phyloP scores from a whole-genome alignment of 306 rosid genomes.

The Benincasa hispida region DNA sequence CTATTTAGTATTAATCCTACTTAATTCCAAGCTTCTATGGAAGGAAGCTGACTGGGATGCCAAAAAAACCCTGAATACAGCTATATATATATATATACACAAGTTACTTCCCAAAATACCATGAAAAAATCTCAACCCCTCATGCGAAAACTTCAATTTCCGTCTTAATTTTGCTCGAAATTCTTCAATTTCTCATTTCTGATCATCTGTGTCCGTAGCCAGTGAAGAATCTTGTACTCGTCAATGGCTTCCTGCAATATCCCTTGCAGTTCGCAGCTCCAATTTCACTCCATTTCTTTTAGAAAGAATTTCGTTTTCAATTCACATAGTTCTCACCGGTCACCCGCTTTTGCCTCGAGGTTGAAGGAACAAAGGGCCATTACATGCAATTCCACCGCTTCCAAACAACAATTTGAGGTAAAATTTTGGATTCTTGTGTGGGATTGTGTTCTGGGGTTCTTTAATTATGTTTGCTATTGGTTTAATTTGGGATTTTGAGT shows the following conservation, averaged over 20 bases:
- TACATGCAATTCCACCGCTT: conserved; percentile 42
- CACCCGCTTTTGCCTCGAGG: conserved; percentile 23
- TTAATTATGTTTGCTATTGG: conserved; percentile 4
- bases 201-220: background rate
- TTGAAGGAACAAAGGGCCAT: conserved; percentile 14
- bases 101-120: too few relatives aligned
- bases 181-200: background rate
- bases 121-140: background rate
- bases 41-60: background rate
- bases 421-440: background rate
- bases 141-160: background rate
- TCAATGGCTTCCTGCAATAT: conserved; percentile 63
- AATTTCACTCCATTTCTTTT: conserved; percentile 22
- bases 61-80: background rate
- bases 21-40: background rate
- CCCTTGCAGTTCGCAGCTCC: conserved; percentile 29
- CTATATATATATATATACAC: background rate
- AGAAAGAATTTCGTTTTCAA: conserved; percentile 12
- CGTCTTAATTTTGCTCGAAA: background rate
- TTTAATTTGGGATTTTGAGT: background rate
- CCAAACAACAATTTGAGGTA: conserved; percentile 61
- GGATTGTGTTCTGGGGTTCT: background rate
- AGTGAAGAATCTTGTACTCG: background rate
- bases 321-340: conserved; percentile 29
- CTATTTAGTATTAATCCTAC: background rate